Conservation (phyloP, 192 early-diverging fungal species). For the Backusella macrospora region DNA sequence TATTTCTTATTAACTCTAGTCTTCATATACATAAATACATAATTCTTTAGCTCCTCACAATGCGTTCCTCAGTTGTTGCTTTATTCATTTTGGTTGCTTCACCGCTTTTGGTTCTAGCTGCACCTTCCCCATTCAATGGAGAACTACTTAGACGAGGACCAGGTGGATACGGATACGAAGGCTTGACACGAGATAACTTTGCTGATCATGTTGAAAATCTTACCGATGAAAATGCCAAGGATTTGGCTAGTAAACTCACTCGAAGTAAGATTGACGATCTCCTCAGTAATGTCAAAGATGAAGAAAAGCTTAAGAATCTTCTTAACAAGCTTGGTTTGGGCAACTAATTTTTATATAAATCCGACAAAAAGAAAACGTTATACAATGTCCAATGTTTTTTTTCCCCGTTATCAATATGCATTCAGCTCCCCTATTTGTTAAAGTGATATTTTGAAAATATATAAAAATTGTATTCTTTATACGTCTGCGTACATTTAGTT, state of each 20-base stretch:
- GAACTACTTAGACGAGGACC: neutral
- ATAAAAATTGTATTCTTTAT: neutral
- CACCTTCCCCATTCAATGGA: neutral
- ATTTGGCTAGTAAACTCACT: neutral
- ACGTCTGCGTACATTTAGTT: neutral
- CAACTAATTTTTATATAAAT: neutral
- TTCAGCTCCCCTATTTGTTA: neutral
- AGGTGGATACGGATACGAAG: neutral
- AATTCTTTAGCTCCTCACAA: neutral
- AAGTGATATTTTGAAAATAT: neutral
- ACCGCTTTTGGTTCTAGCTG: neutral
- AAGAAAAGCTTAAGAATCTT: neutral
- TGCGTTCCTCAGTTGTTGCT: neutral
- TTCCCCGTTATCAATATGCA: neutral
- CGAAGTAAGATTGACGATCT: neutral
- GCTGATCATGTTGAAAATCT: neutral
- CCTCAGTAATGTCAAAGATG: neutral
- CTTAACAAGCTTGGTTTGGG: neutral
- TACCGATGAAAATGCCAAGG: neutral
- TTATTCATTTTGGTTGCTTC: neutral
- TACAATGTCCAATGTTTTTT: too few relatives aligned
- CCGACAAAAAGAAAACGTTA: too few relatives aligned
- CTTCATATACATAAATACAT: neutral
- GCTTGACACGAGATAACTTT: neutral
- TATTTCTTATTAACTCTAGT: neutral